These are phyloP conservation scores for Komagataella mondaviorum DNA, from an alignment of 805 yeast species.

Conservation along the genomic window DNA sequence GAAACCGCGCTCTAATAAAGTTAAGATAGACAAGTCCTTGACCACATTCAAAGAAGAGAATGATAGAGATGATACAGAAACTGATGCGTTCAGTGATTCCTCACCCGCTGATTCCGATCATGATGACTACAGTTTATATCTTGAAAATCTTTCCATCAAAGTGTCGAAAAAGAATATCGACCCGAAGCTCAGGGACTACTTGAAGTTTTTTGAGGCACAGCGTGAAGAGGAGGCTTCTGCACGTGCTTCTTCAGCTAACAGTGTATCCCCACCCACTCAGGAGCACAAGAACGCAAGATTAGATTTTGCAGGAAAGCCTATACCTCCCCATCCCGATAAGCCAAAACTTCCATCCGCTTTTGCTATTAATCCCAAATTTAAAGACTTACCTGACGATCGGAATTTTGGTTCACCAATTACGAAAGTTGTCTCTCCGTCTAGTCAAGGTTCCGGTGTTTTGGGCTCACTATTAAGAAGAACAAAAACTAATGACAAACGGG, in stretches of 20 bases:
- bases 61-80: neutral
- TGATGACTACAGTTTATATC: slow-evolving; percentile 6
- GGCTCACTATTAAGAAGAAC: slow-evolving; percentile 17
- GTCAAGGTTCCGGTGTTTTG: slow-evolving; percentile 10
- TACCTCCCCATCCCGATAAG: slow-evolving; percentile 36
- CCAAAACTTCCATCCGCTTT: slow-evolving; percentile 38
- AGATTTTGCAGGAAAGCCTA: slow-evolving; percentile 27
- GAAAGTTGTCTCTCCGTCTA: neutral
- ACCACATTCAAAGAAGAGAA: neutral
- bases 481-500: slow-evolving; percentile 8
- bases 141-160: neutral
- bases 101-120: slow-evolving; percentile 11
- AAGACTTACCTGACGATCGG: slow-evolving; percentile 11
- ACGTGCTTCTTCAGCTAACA: neutral
- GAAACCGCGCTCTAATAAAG: neutral
- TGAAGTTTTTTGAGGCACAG: neutral
- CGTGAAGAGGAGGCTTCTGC: neutral
- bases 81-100: slow-evolving; percentile 7
- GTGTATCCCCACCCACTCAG: neutral
- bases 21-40: neutral
- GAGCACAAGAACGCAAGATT: slow-evolving; percentile 7
- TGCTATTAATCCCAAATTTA: slow-evolving; percentile 14
- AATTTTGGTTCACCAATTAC: slow-evolving; percentile 6
- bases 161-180: neutral
- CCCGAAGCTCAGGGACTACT: neutral